Percentiles rank a stretch among this genome's conserved stretches.
These are phyloP conservation scores for Malbranchea zuffiana DNA, from an alignment of 2,329 filamentous ascomycete species.

Conservation along the genomic window DNA sequence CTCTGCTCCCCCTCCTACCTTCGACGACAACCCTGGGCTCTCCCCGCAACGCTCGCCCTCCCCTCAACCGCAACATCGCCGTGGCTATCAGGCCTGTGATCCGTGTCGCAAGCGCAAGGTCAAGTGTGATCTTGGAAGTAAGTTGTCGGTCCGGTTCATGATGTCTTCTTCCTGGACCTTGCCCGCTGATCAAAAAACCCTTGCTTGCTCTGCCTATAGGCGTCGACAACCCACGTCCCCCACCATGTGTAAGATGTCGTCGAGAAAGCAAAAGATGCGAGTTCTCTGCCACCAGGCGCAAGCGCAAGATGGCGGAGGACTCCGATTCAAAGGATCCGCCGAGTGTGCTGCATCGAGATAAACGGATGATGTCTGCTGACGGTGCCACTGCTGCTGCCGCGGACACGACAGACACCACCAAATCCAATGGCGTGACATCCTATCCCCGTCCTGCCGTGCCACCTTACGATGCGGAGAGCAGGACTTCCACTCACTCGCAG, in stretches of 20 bases:
- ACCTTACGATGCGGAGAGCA: conserved; percentile 10
- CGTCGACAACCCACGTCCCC: conserved; percentile 88
- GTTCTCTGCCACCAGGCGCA: conserved; percentile 88
- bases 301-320: conserved; percentile 60
- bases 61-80: conserved; percentile 32
- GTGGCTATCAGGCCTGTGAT: conserved; percentile 41
- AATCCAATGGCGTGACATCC: conserved; percentile 12
- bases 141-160: conserved; percentile 15
- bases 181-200: conserved; percentile 14
- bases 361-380: conserved; percentile 44
- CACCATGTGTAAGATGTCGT: conserved; percentile 85
- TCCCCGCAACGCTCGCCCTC: conserved; percentile 24
- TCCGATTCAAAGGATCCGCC: conserved; percentile 36
- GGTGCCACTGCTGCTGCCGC: conserved; percentile 16
- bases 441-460: conserved; percentile 9
- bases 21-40: conserved; percentile 20
- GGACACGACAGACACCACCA: conserved; percentile 11
- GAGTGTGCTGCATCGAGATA: conserved; percentile 32
- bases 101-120: conserved; percentile 41
- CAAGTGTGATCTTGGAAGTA: conserved; percentile 40
- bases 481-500: conserved; percentile 8
- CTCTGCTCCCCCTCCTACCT: conserved; percentile 16
- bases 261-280: conserved; percentile 94
- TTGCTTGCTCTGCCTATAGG: conserved; percentile 19
- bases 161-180: conserved; percentile 8